Percentiles rank a stretch among this genome's conserved stretches.
Conservation (phyloP, 768 basidiomycete genomes). For the Serpula lacrymans region DNA sequence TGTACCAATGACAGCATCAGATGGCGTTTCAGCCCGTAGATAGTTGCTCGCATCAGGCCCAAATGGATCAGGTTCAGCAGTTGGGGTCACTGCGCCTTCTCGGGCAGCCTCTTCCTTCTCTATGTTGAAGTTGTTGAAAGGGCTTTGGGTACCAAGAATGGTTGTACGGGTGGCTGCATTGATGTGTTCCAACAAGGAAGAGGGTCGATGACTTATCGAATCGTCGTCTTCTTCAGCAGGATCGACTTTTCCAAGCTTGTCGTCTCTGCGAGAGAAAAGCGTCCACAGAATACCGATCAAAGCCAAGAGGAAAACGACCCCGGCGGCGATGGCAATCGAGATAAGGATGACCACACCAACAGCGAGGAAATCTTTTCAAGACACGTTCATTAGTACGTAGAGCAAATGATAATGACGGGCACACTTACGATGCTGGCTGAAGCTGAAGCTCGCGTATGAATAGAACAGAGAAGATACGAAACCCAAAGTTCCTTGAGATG, state of each 20-base stretch:
- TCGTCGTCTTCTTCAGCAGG: conserved; percentile 68
- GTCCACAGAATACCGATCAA: conserved; percentile 88
- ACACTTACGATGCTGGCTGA: conserved; percentile 62
- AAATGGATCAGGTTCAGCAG: conserved; percentile 49
- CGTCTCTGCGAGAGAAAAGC: conserved; percentile 78
- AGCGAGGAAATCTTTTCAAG: conserved; percentile 85
- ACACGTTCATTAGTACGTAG: no score
- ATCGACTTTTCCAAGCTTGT: conserved; percentile 64
- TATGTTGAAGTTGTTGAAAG: conserved; percentile 32
- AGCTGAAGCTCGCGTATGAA: conserved; percentile 76
- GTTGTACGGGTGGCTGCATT: conserved; percentile 86
- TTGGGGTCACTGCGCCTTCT: conserved; percentile 33
- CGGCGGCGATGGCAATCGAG: conserved; percentile 94
- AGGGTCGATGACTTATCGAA: conserved; percentile 75
- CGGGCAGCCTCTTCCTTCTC: conserved; percentile 54
- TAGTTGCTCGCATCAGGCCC: conserved; percentile 76
- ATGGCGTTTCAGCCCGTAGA: conserved; percentile 76
- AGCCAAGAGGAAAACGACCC: conserved; percentile 85
- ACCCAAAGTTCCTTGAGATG: conserved; percentile 65
- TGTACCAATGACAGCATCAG: conserved; percentile 63
- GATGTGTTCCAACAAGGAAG: conserved; percentile 86
- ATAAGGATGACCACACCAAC: conserved; percentile 94
- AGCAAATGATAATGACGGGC: conserved; percentile 4
- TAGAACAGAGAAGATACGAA: conserved; percentile 77
- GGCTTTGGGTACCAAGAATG: conserved; percentile 56